Conservation (phyloP, 2,329 filamentous ascomycete genomes). For the Metarhizium humberi region DNA sequence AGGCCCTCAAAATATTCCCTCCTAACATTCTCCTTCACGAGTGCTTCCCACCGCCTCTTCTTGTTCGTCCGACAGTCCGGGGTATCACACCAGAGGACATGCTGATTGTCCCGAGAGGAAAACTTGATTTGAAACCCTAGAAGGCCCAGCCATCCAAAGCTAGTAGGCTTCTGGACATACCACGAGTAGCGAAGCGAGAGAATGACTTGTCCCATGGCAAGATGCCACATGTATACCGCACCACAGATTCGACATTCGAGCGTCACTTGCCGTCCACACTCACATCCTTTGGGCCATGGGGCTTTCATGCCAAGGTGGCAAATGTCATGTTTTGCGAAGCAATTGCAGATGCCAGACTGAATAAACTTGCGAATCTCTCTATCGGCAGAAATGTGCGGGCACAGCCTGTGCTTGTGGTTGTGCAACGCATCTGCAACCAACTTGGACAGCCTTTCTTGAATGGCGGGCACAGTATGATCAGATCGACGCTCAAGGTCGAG, state of each 20-base stretch:
- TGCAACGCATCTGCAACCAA: neutral
- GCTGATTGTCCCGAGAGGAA: neutral
- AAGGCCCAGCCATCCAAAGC: neutral
- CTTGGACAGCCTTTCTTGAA: neutral
- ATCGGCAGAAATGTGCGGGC: neutral
- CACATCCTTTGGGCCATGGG: neutral
- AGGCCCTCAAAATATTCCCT: neutral
- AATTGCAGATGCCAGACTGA: neutral
- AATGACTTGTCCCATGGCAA: neutral
- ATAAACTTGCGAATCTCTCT: neutral
- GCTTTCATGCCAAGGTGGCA: neutral
- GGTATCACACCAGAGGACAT: slow-evolving; percentile 1
- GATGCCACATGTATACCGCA: neutral
- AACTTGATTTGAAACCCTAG: neutral
- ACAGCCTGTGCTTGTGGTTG: neutral
- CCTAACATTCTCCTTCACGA: neutral
- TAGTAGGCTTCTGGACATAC: neutral
- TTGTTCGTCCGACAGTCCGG: neutral
- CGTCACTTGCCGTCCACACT: neutral
- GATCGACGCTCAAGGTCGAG: neutral
- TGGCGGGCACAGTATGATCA: neutral
- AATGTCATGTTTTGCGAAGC: neutral
- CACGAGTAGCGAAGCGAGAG: neutral
- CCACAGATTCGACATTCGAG: slow-evolving; percentile 2
- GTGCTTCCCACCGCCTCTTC: neutral